phyloP scores from a whole-genome alignment of 805 yeast species.

The Scheffersomyces coipomensis region DNA sequence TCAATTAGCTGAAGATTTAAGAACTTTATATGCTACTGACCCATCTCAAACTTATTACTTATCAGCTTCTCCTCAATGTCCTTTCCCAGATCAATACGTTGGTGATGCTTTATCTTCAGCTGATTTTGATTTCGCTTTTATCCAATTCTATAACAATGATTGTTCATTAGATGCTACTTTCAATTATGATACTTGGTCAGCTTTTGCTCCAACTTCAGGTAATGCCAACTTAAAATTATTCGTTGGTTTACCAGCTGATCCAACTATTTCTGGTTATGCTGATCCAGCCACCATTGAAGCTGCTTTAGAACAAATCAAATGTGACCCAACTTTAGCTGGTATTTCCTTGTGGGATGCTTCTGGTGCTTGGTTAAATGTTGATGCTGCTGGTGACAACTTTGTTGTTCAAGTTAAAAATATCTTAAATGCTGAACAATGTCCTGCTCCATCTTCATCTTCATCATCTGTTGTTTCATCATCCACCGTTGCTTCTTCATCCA shows the following conservation, averaged over 20 bases:
- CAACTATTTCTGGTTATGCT: slow-evolving; percentile 53
- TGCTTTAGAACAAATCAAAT: slow-evolving; percentile 11
- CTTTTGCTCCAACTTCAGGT: slow-evolving; percentile 61
- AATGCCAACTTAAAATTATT: slow-evolving; percentile 68
- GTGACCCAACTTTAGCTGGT: slow-evolving; percentile 30
- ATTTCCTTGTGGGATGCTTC: slow-evolving; percentile 36
- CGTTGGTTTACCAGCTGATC: slow-evolving; percentile 68
- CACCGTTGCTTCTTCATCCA: slow-evolving; percentile 6
- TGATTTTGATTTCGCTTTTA: slow-evolving; percentile 73
- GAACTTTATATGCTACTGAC: slow-evolving; percentile 14
- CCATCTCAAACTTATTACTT: slow-evolving; percentile 61
- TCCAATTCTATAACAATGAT: slow-evolving; percentile 88
- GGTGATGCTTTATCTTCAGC: slow-evolving; percentile 41
- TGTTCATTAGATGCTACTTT: slow-evolving; percentile 54
- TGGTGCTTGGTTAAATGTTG: slow-evolving; percentile 15
- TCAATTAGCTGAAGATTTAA: slow-evolving; percentile 28
- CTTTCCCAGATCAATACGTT: slow-evolving; percentile 65
- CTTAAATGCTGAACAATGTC: slow-evolving; percentile 7
- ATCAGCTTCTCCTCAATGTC: slow-evolving; percentile 93
- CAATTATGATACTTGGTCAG: slow-evolving; percentile 69
- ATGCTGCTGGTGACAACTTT: slow-evolving; percentile 12
- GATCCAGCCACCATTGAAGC: slow-evolving; percentile 14
- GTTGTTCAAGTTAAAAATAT: slow-evolving; percentile 16
- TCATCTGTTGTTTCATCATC: slow-evolving; percentile 8
- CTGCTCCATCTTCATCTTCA: slow-evolving; percentile 6